Evolutionary conservation across 2,329 filamentous ascomycete species (phyloP).

Genomic region (Ceratocystis alfenasii): DNA sequence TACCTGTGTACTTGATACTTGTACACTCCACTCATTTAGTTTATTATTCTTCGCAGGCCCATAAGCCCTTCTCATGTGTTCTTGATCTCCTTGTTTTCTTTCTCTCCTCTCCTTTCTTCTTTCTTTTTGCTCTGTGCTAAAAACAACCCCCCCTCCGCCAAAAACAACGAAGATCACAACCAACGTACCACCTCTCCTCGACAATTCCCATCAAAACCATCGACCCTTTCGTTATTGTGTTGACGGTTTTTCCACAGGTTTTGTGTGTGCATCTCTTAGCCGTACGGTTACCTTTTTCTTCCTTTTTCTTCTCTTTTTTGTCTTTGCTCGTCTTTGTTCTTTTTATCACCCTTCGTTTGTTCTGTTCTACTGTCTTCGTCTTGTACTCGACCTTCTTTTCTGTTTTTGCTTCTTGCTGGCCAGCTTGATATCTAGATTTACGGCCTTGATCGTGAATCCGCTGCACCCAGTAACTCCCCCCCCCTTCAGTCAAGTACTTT

Average conservation of each 20-base stretch:
- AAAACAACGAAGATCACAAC: conserved; percentile 20
- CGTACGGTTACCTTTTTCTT: conserved; percentile 11
- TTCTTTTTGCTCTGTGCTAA: background rate
- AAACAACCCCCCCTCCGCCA: background rate
- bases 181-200: conserved; percentile 22
- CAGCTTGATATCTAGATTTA: conserved; percentile 21
- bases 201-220: conserved; percentile 18
- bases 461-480: conserved; percentile 3
- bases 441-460: conserved; percentile 17
- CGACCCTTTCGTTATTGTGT: conserved; percentile 14
- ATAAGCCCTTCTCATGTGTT: conserved; percentile 8
- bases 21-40: conserved; percentile 7
- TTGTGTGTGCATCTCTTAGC: conserved; percentile 20
- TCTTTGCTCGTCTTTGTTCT: conserved; percentile 9
- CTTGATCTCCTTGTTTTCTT: conserved; percentile 14
- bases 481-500: background rate
- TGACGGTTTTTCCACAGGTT: conserved; percentile 20
- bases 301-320: conserved; percentile 12
- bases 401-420: conserved; percentile 3
- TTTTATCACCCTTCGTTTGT: background rate
- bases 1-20: conserved; percentile 12
- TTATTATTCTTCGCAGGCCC: conserved; percentile 13
- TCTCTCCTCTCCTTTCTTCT: conserved; percentile 1
- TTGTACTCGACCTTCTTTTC: conserved; percentile 11
- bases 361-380: conserved; percentile 8